Evolutionary conservation across 2,329 filamentous ascomycete genomes (phyloP), one percentile per base, ranked within the genome.

Genomic region (Mycocentrospora acerina): DNA sequence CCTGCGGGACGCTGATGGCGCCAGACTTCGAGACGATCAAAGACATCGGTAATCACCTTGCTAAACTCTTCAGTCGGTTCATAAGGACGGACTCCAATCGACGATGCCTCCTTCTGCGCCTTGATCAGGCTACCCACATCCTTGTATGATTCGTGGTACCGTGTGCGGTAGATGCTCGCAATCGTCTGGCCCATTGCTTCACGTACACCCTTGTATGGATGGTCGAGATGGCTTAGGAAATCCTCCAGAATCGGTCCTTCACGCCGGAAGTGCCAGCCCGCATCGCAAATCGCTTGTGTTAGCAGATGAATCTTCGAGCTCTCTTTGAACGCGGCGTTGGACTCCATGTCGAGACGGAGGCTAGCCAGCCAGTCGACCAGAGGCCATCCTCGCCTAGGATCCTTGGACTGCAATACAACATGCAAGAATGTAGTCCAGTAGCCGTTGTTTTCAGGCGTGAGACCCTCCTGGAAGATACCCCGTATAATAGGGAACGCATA

Each of bases 321-420:
- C 66, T 98, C 94, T 66, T 98, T 98, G 78, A 98, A 98, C 0
- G 93, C 93, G 4, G 94, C 93, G 62, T 97, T 96, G 0, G 91
- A 96, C 5, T 81, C 76, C 85, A 97, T 91, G 63, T 98, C 93
- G 8, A 98, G 76, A 19, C 89, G 81, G 79, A 97, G 97, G 37
- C 83, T 81, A 31, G 86, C 81, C 14, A 98, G 75, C 67, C 82
- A 85, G 48, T 93, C 85, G 24, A 95, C 80, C 47, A 98, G 78
- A 50, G 95, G 91, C 74, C 86, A 90, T 3, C 83, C 83, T 47
- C 91, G 82, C 29, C 94, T 82, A 10, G 93, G 91, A 67, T 98
- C 93, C 59, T 93, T 91, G 9, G 85, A 83, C 54, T 94, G 89
- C 28, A 95, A 75, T 17, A 94, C 81, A 60, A 96, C 81, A 60